Percentiles rank a stretch among this genome's conserved stretches.
phyloP scores from a whole-genome alignment of 2,329 filamentous ascomycete species.

The Aureobasidium sp. region DNA sequence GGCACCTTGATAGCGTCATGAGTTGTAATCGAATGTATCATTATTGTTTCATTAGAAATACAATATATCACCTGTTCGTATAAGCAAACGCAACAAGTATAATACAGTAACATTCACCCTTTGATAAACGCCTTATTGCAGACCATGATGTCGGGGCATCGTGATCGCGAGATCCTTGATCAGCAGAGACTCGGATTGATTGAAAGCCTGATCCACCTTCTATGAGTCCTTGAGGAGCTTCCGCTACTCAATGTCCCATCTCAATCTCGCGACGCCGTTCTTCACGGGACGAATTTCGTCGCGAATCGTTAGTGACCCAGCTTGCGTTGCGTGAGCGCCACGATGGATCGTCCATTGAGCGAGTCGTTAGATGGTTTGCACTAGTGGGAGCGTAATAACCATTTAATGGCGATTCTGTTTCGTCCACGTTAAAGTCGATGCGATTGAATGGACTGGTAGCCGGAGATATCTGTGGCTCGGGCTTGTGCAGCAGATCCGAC shows the following conservation, averaged over 20 bases:
- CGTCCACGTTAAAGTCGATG: constrained; percentile 17
- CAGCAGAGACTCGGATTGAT: too few species aligned
- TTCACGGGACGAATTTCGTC: neutral
- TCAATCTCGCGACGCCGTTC: constrained; percentile 11
- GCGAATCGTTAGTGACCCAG: neutral
- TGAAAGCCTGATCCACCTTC: neutral
- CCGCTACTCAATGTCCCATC: neutral
- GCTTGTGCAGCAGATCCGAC: constrained; percentile 36
- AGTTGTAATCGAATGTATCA: neutral
- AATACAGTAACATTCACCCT: neutral
- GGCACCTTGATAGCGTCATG: neutral
- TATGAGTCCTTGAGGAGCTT: neutral
- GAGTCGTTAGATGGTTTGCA: neutral
- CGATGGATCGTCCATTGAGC: neutral
- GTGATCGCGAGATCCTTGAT: too few species aligned
- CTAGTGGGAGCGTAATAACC: constrained; percentile 6
- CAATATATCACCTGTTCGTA: neutral
- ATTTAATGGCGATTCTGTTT: constrained; percentile 10
- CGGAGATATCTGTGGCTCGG: constrained; percentile 6
- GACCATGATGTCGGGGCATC: neutral
- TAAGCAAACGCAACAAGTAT: neutral
- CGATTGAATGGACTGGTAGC: constrained; percentile 13
- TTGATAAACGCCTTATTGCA: neutral
- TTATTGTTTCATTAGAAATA: neutral
- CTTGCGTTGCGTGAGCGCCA: neutral